Conservation (phyloP, 192 early-diverging fungal species). For the Coemansia sp. region DNA sequence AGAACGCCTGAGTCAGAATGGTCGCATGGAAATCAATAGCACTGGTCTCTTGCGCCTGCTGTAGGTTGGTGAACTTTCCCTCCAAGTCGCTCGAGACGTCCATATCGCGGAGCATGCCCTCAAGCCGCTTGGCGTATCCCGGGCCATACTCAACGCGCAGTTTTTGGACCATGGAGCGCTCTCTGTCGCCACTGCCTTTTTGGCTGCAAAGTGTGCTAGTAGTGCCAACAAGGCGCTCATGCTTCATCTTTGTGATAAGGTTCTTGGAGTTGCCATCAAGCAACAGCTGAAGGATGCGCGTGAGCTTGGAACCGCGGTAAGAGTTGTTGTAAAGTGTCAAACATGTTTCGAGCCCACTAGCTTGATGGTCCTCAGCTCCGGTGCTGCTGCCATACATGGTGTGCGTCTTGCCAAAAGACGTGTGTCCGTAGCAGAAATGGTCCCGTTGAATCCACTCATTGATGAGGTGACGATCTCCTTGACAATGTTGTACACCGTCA, state of each 20-base stretch:
- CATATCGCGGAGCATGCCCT: constrained; percentile 97
- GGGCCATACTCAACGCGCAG: constrained; percentile 88
- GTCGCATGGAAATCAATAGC: constrained; percentile 68
- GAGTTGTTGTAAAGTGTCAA: constrained; percentile 46
- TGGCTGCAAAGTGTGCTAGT: background rate
- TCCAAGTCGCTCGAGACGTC: constrained; percentile 72
- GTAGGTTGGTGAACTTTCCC: constrained; percentile 29
- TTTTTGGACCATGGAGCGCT: constrained; percentile 79
- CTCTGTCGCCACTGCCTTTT: constrained; percentile 60
- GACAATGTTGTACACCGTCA: constrained; percentile 50
- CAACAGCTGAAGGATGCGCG: constrained; percentile 88
- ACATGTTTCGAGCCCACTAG: constrained; percentile 66
- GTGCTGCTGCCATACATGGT: constrained; percentile 63
- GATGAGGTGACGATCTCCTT: constrained; percentile 60
- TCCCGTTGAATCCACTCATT: constrained; percentile 95
- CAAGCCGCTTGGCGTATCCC: constrained; percentile 86
- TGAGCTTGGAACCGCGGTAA: constrained; percentile 93
- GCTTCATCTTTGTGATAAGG: constrained; percentile 59
- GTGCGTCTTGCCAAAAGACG: constrained; percentile 90
- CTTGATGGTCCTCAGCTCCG: constrained; percentile 67
- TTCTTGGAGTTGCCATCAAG: constrained; percentile 87
- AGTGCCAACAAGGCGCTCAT: constrained; percentile 1
- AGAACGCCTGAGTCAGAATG: constrained; percentile 83
- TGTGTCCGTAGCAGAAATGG: constrained; percentile 99
- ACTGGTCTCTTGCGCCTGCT: constrained; percentile 21